A percentile compares a stretch with the other conserved stretches of the same genome.
phyloP scores from a whole-genome alignment of 805 yeast genomes.

The Nakazawaea ambrosiae region DNA sequence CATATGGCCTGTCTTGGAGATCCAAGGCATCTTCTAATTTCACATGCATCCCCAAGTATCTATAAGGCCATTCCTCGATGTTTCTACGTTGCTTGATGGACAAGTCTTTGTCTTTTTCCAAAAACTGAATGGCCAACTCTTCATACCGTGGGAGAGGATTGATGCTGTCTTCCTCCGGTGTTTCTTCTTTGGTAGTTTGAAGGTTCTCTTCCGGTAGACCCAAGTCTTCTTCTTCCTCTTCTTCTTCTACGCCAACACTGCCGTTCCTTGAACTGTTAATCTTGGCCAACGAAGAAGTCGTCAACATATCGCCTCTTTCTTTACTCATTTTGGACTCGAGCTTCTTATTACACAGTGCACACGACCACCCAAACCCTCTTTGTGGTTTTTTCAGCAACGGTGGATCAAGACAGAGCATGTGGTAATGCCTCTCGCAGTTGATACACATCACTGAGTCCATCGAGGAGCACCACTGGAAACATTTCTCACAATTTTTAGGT shows the following conservation, averaged over 20 bases:
- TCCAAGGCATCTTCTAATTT: slow-evolving; percentile 72
- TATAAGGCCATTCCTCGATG: slow-evolving; percentile 72
- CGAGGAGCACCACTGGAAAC: slow-evolving; percentile 80
- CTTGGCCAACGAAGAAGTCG: slow-evolving; percentile 13
- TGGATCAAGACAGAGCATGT: slow-evolving; percentile 80
- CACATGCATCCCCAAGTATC: slow-evolving; percentile 74
- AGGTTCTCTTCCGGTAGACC: no score
- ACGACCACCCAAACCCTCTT: slow-evolving; percentile 86
- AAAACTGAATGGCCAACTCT: slow-evolving; percentile 45
- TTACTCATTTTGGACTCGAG: slow-evolving; percentile 37
- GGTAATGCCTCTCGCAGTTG: slow-evolving; percentile 65
- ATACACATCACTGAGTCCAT: slow-evolving; percentile 74
- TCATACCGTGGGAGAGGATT: slow-evolving; percentile 44
- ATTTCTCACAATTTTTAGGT: slow-evolving; percentile 64
- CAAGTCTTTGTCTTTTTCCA: slow-evolving; percentile 35
- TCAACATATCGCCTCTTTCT: slow-evolving; percentile 28
- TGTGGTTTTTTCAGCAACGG: slow-evolving; percentile 76
- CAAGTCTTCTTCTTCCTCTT: slow-evolving; percentile 14
- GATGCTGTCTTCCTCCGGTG: not conserved
- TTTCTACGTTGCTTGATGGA: slow-evolving; percentile 41
- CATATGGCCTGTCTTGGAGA: slow-evolving; percentile 69
- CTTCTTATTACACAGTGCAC: slow-evolving; percentile 67
- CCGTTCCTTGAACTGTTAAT: slow-evolving; percentile 7
- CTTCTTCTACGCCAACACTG: slow-evolving; percentile 3
- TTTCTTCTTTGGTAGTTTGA: slow-evolving; percentile 4